Percentiles rank a stretch among this genome's conserved stretches.
These are phyloP conservation scores for Artemisia tridentata DNA, from an alignment of 129 eudicot species.

Conservation along the genomic window DNA sequence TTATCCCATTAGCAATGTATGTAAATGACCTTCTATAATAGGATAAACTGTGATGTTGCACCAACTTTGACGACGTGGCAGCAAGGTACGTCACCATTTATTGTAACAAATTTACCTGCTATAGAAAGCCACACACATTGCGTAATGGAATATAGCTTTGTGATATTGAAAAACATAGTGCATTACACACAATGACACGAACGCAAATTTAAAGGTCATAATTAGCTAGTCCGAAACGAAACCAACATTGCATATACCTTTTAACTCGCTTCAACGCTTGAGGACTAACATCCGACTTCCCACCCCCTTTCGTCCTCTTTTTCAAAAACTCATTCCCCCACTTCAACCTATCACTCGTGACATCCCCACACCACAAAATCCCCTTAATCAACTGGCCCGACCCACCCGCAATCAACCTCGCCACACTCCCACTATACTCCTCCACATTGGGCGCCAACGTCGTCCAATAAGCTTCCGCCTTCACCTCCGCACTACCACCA, in stretches of 20 bases:
- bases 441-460: conserved; percentile 92
- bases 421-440: conserved; percentile 70
- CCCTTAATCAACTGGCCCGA: conserved; percentile 82
- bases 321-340: conserved; percentile 82
- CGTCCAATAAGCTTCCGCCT: conserved; percentile 85
- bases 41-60: no score
- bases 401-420: conserved; percentile 78
- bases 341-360: conserved; percentile 74
- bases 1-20: no score
- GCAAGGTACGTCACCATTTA: no score
- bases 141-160: no score
- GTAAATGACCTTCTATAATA: no score
- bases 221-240: neutral
- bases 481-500: conserved; percentile 47
- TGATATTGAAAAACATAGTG: no score
- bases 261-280: conserved; percentile 54
- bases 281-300: conserved; percentile 58
- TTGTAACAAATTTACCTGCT: no score
- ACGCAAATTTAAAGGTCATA: neutral
- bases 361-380: conserved; percentile 98
- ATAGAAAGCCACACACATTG: no score
- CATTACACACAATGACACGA: no score
- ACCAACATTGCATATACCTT: conserved; percentile 39
- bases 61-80: no score
- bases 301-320: conserved; percentile 43